phyloP scores from a whole-genome alignment of 345 rosid species.

The Corchorus olitorius region DNA sequence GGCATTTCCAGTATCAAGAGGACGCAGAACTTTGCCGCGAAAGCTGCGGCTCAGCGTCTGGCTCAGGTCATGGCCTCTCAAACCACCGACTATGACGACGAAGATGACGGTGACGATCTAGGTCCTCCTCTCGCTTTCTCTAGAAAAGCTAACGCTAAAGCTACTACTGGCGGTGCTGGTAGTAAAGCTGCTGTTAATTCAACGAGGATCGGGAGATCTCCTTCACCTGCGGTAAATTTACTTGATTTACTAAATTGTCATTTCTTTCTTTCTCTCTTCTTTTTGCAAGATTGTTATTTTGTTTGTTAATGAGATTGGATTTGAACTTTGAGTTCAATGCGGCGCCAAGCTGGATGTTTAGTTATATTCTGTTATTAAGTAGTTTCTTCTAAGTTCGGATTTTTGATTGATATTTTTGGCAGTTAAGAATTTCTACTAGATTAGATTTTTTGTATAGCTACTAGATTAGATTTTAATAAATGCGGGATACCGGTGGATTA shows the following conservation, averaged over 20 bases:
- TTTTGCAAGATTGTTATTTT: background rate
- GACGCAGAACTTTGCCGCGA: slow-evolving; percentile 92
- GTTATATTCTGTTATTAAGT: background rate
- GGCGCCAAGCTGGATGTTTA: slow-evolving; percentile 2
- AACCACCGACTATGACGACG: slow-evolving; percentile 77
- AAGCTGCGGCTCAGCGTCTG: slow-evolving; percentile 95
- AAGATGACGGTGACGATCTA: slow-evolving; percentile 62
- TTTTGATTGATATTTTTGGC: background rate
- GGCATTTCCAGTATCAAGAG: slow-evolving; percentile 81
- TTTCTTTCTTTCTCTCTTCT: background rate
- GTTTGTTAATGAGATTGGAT: background rate
- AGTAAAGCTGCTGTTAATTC: slow-evolving; percentile 39
- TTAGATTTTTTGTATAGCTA: background rate
- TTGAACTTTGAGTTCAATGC: slow-evolving; percentile 6
- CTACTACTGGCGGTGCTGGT: slow-evolving; percentile 9
- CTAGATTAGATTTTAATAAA: background rate
- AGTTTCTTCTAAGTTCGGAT: background rate
- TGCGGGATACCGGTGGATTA: slow-evolving; percentile 9
- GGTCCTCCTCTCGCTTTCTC: slow-evolving; percentile 75
- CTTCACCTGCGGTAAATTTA: slow-evolving; percentile 76
- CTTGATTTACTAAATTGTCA: background rate
- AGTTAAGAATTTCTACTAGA: background rate
- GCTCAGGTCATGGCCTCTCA: slow-evolving; percentile 99
- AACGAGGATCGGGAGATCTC: slow-evolving; percentile 71
- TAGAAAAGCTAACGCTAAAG: slow-evolving; percentile 37